Evolutionary conservation across 352 stramenopile species (phyloP).

Genomic region (Aphanomyces astaci): DNA sequence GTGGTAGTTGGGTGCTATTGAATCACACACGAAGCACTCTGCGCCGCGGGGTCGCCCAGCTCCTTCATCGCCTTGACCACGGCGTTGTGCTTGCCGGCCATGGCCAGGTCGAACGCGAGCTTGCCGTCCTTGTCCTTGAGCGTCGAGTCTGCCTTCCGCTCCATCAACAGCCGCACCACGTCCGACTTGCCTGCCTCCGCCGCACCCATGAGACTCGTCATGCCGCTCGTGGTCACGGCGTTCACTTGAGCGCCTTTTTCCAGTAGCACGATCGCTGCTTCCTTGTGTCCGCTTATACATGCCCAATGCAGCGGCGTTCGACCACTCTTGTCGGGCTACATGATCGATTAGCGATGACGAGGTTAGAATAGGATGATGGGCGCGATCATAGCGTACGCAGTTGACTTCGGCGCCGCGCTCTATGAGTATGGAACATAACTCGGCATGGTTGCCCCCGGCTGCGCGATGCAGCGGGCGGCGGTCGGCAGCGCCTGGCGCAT

Average conservation of each 20-base stretch:
- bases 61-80: slow-evolving; percentile 90
- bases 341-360: not conserved
- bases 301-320: slow-evolving; percentile 89
- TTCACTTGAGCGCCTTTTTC: slow-evolving; percentile 85
- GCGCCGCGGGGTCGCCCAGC: slow-evolving; percentile 82
- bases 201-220: slow-evolving; percentile 84
- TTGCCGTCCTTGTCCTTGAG: slow-evolving; percentile 88
- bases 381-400: slow-evolving; percentile 38
- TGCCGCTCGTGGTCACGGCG: slow-evolving; percentile 83
- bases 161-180: slow-evolving; percentile 87
- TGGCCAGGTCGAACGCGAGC: slow-evolving; percentile 87
- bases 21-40: slow-evolving; percentile 79
- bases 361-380: slow-evolving; percentile 13
- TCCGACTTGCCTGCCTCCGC: slow-evolving; percentile 88
- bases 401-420: slow-evolving; percentile 83
- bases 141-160: slow-evolving; percentile 79
- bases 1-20: slow-evolving; percentile 36
- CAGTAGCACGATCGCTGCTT: slow-evolving; percentile 75
- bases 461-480: slow-evolving; percentile 81
- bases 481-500: slow-evolving; percentile 77
- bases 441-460: slow-evolving; percentile 81
- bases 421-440: slow-evolving; percentile 80
- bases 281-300: slow-evolving; percentile 88
- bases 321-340: slow-evolving; percentile 87
- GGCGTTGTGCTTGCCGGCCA: slow-evolving; percentile 88